These are phyloP conservation scores for Colletotrichum spinosum DNA, from an alignment of 2,329 filamentous ascomycete genomes.

Conservation along the genomic window DNA sequence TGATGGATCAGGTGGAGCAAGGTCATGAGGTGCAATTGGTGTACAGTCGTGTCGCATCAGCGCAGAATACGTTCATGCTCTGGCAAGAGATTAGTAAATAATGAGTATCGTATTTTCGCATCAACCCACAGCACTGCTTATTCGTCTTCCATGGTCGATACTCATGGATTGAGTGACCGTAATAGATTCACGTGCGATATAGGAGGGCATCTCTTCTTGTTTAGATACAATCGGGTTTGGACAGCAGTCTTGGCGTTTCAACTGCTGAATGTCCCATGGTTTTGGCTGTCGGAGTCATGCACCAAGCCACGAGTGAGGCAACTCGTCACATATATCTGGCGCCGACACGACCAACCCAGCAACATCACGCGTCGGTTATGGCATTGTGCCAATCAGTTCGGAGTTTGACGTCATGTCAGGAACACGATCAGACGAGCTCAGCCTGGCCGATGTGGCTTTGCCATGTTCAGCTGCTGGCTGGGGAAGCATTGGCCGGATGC, in stretches of 20 bases:
- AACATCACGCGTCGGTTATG: not conserved
- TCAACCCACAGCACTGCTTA: too few relatives aligned
- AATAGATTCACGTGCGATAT: too few relatives aligned
- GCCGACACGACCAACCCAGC: not conserved
- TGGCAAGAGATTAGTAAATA: too few relatives aligned
- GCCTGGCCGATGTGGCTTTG: slow-evolving; percentile 12
- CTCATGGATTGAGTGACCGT: too few relatives aligned
- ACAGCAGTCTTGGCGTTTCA: too few relatives aligned
- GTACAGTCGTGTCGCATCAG: not conserved
- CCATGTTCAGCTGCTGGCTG: not conserved
- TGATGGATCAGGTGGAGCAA: not conserved
- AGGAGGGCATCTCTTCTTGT: too few relatives aligned
- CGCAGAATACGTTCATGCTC: not conserved
- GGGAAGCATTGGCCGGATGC: slow-evolving; percentile 11
- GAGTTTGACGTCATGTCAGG: slow-evolving; percentile 1
- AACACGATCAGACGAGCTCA: slow-evolving; percentile 12
- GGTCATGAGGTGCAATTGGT: not conserved
- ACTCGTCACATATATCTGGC: not conserved
- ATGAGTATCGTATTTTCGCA: too few relatives aligned
- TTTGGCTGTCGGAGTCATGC: too few relatives aligned
- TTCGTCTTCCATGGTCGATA: too few relatives aligned
- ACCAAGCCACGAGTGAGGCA: not conserved
- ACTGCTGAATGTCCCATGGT: too few relatives aligned
- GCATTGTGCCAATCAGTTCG: slow-evolving; percentile 1
- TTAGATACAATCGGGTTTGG: too few relatives aligned